Evolutionary conservation across 805 yeast species (phyloP).

Genomic region (Barnettozyma siamensis): DNA sequence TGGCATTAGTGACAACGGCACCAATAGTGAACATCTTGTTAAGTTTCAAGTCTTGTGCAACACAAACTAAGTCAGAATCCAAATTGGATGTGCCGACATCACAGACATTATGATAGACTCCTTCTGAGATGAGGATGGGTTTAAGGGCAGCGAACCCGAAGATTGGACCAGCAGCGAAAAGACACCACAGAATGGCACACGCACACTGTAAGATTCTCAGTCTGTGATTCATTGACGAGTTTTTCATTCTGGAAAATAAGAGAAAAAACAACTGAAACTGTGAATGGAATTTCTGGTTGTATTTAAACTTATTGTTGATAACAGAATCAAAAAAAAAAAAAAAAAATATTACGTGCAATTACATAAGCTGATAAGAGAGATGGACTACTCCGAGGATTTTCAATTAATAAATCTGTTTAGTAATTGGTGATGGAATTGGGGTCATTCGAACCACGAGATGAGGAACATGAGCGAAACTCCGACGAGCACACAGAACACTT

Average conservation of each 20-base stretch:
- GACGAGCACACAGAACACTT: conserved; percentile 41
- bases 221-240: no score
- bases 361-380: background rate
- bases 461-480: conserved; percentile 56
- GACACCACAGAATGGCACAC: conserved; percentile 83
- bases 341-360: no score
- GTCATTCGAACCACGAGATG: conserved; percentile 27
- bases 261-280: background rate
- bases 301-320: no score
- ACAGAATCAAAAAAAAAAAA: no score
- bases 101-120: conserved; percentile 67
- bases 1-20: conserved; percentile 79
- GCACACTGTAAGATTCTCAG: conserved; percentile 39
- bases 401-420: no score
- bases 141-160: conserved; percentile 96
- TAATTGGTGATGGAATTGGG: background rate
- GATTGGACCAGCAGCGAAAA: conserved; percentile 87
- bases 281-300: background rate
- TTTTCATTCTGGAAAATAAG: background rate
- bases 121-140: conserved; percentile 71
- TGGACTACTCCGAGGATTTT: background rate
- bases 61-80: conserved; percentile 37
- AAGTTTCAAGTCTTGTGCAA: conserved; percentile 74
- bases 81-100: conserved; percentile 17
- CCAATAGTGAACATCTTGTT: conserved; percentile 82